These are phyloP conservation scores for Paraleonurus japonicus DNA, from an alignment of 257 asterid species.

Conservation along the genomic window DNA sequence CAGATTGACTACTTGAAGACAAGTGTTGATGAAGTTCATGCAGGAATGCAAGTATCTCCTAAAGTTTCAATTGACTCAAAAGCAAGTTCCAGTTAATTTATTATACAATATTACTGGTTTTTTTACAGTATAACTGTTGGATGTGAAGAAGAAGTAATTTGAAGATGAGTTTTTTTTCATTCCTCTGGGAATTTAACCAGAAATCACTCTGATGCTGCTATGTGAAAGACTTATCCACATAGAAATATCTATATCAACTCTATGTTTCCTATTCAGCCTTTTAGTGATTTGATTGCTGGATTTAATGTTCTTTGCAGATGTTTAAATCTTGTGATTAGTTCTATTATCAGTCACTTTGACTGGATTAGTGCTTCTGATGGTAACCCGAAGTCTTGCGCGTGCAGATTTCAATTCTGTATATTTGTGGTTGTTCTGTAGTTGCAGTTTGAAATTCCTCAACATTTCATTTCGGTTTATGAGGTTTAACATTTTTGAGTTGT, in stretches of 20 bases:
- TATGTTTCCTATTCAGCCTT: neutral
- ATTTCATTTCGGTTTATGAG: neutral
- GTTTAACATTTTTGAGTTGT: neutral
- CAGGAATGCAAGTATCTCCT: neutral
- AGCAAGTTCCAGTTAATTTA: neutral
- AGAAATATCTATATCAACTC: neutral
- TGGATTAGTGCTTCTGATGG: conserved; percentile 9
- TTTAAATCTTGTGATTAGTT: neutral
- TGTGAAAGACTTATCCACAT: neutral
- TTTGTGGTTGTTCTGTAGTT: neutral
- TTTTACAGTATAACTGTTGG: neutral
- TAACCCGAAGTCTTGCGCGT: neutral
- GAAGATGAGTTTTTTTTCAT: neutral
- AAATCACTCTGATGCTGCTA: neutral
- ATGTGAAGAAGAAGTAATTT: neutral
- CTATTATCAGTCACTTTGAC: neutral
- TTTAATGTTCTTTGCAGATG: neutral
- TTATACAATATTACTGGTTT: neutral
- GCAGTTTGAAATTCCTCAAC: neutral
- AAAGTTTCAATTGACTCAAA: neutral
- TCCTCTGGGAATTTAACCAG: neutral
- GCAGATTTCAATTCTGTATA: neutral
- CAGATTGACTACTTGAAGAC: neutral
- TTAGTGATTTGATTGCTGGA: neutral
- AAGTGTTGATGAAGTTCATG: neutral